Evolutionary conservation across 1,139 yeast genomes (phyloP).

Genomic region (Saccharomycopsis phalli): DNA sequence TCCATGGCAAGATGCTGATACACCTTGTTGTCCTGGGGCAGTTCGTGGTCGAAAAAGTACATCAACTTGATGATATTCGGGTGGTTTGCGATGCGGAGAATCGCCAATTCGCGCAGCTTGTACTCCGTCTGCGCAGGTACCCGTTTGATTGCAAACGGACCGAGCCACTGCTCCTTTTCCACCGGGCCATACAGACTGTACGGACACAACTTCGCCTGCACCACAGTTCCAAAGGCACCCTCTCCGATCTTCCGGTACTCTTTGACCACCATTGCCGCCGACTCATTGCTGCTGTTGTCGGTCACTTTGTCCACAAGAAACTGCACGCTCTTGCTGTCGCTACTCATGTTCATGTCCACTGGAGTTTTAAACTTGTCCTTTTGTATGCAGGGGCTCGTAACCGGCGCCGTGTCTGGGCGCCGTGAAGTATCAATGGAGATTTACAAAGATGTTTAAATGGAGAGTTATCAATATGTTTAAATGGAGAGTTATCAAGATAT

Average conservation of each 20-base stretch:
- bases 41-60: slow-evolving; percentile 57
- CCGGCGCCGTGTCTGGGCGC: no score
- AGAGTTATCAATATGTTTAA: no score
- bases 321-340: slow-evolving; percentile 22
- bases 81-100: slow-evolving; percentile 63
- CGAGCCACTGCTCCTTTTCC: slow-evolving; percentile 38
- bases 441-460: no score
- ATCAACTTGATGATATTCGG: slow-evolving; percentile 67
- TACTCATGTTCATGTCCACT: neutral
- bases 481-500: no score
- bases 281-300: slow-evolving; percentile 44
- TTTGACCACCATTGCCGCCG: slow-evolving; percentile 55
- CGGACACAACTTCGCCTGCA: slow-evolving; percentile 52
- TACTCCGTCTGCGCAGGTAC: slow-evolving; percentile 83
- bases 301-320: slow-evolving; percentile 53
- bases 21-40: slow-evolving; percentile 49
- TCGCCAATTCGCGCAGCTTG: slow-evolving; percentile 70
- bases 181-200: slow-evolving; percentile 22
- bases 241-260: slow-evolving; percentile 72
- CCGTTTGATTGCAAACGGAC: slow-evolving; percentile 75
- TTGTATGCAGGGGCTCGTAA: neutral
- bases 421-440: no score
- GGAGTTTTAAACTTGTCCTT: no score
- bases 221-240: slow-evolving; percentile 80
- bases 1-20: slow-evolving; percentile 82